Conservation (phyloP, 169 alveolate species). For the Plasmodium relictum region DNA sequence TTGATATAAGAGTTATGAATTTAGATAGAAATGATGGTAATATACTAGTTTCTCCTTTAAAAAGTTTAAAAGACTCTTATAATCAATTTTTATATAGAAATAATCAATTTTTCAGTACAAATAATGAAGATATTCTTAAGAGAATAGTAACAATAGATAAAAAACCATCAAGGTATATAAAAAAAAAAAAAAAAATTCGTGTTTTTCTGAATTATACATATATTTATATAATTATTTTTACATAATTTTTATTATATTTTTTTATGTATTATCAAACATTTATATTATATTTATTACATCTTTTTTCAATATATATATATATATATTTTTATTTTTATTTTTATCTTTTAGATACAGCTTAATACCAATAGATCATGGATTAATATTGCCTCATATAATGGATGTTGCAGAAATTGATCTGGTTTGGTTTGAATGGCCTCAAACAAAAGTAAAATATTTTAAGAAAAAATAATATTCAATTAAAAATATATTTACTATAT, state of each 20-base stretch:
- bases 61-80: slow-evolving; percentile 78
- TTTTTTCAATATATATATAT: background rate
- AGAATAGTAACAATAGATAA: slow-evolving; percentile 54
- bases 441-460: slow-evolving; percentile 85
- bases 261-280: background rate
- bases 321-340: background rate
- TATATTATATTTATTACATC: background rate
- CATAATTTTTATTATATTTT: background rate
- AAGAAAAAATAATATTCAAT: background rate
- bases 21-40: slow-evolving; percentile 99
- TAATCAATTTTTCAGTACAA: slow-evolving; percentile 22
- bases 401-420: slow-evolving; percentile 97
- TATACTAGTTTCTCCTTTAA: slow-evolving; percentile 92
- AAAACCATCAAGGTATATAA: slow-evolving; percentile 43
- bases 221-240: background rate
- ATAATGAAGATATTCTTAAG: slow-evolving; percentile 35
- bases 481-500: background rate
- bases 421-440: slow-evolving; percentile 99
- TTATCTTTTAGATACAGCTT: slow-evolving; percentile 87
- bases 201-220: background rate
- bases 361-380: slow-evolving; percentile 99
- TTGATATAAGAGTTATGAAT: slow-evolving; percentile 97
- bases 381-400: slow-evolving; percentile 96
- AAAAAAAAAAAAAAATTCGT: background rate
- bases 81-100: slow-evolving; percentile 26